Percentiles rank a stretch among this genome's conserved stretches.
Evolutionary conservation across 805 yeast genomes (phyloP).

Genomic region (Cephaloascus fragrans): DNA sequence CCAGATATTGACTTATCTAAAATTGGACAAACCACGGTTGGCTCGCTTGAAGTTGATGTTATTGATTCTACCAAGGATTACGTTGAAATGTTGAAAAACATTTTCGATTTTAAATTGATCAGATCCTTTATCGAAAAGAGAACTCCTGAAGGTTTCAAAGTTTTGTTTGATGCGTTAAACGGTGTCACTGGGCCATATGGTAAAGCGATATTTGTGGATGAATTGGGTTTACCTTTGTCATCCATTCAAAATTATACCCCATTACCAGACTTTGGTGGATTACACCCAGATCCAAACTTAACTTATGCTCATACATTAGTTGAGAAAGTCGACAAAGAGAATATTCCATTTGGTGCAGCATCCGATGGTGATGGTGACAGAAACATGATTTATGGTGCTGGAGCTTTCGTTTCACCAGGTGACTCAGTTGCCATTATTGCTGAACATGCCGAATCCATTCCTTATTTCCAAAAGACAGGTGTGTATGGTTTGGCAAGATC

Average conservation of each 20-base stretch:
- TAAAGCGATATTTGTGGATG: constrained; percentile 69
- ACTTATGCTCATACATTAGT: constrained; percentile 89
- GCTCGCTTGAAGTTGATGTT: constrained; percentile 59
- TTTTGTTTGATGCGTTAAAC: constrained; percentile 82
- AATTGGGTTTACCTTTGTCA: constrained; percentile 63
- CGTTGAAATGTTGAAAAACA: constrained; percentile 66
- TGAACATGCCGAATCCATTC: constrained; percentile 80
- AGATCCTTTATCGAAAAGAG: constrained; percentile 51
- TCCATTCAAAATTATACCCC: constrained; percentile 76
- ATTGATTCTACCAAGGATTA: constrained; percentile 78
- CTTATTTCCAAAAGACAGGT: constrained; percentile 83
- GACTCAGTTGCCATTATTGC: constrained; percentile 97
- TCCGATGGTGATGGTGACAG: constrained; percentile 99
- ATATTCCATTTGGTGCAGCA: constrained; percentile 93
- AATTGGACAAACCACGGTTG: constrained; percentile 44
- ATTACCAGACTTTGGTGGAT: constrained; percentile 88
- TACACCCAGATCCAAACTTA: constrained; percentile 96
- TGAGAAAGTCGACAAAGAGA: constrained; percentile 68
- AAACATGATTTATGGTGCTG: constrained; percentile 95
- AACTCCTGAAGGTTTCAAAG: constrained; percentile 47
- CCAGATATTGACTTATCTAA: constrained; percentile 54
- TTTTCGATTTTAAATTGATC: constrained; percentile 82
- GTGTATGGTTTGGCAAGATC: constrained; percentile 91
- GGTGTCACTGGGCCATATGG: constrained; percentile 99
- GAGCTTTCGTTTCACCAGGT: constrained; percentile 94